A percentile compares a stretch with the other conserved stretches of the same genome.
Conservation (phyloP, 2,329 filamentous ascomycete species). For the Aureobasidium uvarum region DNA sequence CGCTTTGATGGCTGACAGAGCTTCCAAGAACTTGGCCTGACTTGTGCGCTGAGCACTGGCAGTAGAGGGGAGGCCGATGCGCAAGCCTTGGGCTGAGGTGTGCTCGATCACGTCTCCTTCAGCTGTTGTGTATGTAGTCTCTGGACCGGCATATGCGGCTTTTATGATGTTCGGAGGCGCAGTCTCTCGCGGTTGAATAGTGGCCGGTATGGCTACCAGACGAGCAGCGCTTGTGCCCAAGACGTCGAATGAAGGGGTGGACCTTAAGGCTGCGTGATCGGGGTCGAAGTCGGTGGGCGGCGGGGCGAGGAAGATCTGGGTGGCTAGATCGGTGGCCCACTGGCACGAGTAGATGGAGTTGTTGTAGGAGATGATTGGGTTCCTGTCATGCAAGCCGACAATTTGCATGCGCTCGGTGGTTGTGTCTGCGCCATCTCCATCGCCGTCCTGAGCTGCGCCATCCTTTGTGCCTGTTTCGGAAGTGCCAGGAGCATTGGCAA, state of each 20-base stretch:
- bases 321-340: slow-evolving; percentile 82
- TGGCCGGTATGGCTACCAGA: slow-evolving; percentile 65
- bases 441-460: not conserved
- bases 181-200: slow-evolving; percentile 45
- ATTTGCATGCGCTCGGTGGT: slow-evolving; percentile 61
- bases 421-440: not conserved
- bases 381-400: slow-evolving; percentile 72
- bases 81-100: slow-evolving; percentile 16
- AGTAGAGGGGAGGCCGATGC: slow-evolving; percentile 26
- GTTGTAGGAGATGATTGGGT: slow-evolving; percentile 77
- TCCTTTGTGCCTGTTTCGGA: slow-evolving; percentile 2
- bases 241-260: slow-evolving; percentile 63
- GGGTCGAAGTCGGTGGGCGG: slow-evolving; percentile 44
- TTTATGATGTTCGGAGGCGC: not conserved
- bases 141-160: slow-evolving; percentile 12
- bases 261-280: slow-evolving; percentile 53
- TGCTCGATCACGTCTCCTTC: slow-evolving; percentile 28
- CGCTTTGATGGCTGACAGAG: slow-evolving; percentile 44
- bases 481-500: slow-evolving; percentile 5
- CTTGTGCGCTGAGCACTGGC: slow-evolving; percentile 25
- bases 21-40: slow-evolving; percentile 43
- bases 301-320: slow-evolving; percentile 61
- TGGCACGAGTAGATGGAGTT: slow-evolving; percentile 74
- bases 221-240: slow-evolving; percentile 69
- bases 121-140: slow-evolving; percentile 21